Conservation (phyloP, 495 filamentous ascomycete genomes). For the Thermothielavioides terrestris region DNA sequence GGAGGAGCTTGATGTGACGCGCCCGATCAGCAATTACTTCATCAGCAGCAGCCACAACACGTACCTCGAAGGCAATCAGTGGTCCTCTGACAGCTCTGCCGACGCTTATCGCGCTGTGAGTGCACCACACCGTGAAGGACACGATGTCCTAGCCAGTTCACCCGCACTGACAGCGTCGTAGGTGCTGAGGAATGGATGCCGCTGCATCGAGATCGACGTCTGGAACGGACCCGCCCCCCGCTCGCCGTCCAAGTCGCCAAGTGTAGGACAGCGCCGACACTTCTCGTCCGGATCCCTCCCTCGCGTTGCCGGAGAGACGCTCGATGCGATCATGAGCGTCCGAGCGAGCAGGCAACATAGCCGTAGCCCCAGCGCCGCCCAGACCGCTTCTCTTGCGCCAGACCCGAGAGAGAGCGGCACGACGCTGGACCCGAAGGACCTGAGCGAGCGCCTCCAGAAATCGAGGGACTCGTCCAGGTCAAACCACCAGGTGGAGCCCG, state of each 20-base stretch:
- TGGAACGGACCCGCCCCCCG: conserved; percentile 59
- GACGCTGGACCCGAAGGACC: conserved; percentile 22
- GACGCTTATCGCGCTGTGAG: conserved; percentile 70
- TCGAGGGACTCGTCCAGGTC: conserved; percentile 25
- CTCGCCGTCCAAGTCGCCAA: conserved; percentile 22
- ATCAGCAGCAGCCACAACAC: conserved; percentile 81
- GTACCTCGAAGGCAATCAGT: conserved; percentile 82
- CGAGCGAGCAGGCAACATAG: conserved; percentile 21
- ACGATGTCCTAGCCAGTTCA: no score
- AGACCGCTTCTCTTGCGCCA: conserved; percentile 1
- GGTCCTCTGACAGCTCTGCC: conserved; percentile 68
- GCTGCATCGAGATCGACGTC: conserved; percentile 93
- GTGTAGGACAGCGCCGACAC: conserved; percentile 25
- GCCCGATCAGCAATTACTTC: conserved; percentile 79
- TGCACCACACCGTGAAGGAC: not conserved
- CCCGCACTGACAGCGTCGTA: conserved; percentile 13
- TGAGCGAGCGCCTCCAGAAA: conserved; percentile 11
- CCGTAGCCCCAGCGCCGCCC: conserved; percentile 11
- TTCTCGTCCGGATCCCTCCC: conserved; percentile 35
- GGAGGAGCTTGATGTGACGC: conserved; percentile 27
- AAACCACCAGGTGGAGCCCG: conserved; percentile 14
- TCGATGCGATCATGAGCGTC: conserved; percentile 20
- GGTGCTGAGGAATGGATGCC: conserved; percentile 62
- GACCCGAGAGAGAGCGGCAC: conserved; percentile 15
- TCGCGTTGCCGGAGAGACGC: conserved; percentile 24